Percentiles rank a stretch among this genome's conserved stretches.
Conservation (phyloP, 352 stramenopile genomes). For the Globisporangium takayamanum region DNA sequence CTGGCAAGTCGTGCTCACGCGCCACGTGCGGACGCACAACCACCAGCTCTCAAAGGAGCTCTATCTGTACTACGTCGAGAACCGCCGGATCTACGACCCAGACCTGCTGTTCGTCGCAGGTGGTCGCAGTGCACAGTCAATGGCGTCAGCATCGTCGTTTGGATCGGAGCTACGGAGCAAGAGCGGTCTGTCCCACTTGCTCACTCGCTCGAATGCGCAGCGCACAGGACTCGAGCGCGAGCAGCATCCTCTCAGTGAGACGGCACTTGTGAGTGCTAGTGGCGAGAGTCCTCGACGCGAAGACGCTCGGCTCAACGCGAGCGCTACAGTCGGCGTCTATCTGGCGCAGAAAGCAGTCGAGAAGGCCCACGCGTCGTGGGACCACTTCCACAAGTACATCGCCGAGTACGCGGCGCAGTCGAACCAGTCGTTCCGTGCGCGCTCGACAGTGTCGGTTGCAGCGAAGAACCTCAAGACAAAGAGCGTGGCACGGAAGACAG, state of each 20-base stretch:
- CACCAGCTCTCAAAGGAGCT: slow-evolving; percentile 68
- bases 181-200: slow-evolving; percentile 9
- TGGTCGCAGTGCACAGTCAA: too few relatives aligned
- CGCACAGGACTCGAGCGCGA: neutral
- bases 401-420: slow-evolving; percentile 51
- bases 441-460: slow-evolving; percentile 57
- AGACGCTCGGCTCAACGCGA: too few relatives aligned
- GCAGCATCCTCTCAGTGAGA: neutral
- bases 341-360: slow-evolving; percentile 23
- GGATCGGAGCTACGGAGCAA: neutral
- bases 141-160: too few relatives aligned
- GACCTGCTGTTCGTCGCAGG: slow-evolving; percentile 36
- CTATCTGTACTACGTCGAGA: slow-evolving; percentile 72
- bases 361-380: slow-evolving; percentile 57
- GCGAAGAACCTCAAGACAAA: slow-evolving; percentile 54
- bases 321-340: neutral
- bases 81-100: slow-evolving; percentile 70
- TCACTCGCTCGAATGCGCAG: slow-evolving; percentile 2
- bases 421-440: slow-evolving; percentile 60
- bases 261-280: neutral
- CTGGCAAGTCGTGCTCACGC: slow-evolving; percentile 74
- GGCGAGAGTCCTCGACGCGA: too few relatives aligned
- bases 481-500: slow-evolving; percentile 32
- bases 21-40: slow-evolving; percentile 66
- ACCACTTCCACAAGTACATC: slow-evolving; percentile 48